Conservation (phyloP, 257 asterid species). For the Solanum corneliomulleri region DNA sequence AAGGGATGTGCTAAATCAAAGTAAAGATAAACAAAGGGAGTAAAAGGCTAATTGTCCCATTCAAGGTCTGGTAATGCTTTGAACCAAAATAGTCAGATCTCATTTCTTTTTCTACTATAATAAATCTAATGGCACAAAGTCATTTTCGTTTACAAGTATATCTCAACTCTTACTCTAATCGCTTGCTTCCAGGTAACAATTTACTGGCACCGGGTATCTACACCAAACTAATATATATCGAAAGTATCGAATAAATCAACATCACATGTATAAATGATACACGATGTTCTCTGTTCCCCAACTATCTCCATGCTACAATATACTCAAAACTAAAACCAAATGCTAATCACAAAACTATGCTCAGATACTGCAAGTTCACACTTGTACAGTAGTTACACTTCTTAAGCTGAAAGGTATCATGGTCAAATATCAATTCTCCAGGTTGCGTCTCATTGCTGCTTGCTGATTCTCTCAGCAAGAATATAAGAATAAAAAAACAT, state of each 20-base stretch:
- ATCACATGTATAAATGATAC: background rate
- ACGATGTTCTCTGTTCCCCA: background rate
- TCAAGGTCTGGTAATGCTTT: background rate
- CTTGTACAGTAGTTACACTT: background rate
- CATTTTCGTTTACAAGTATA: background rate
- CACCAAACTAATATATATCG: background rate
- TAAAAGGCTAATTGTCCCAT: background rate
- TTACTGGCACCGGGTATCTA: too few species aligned
- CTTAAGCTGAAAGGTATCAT: background rate
- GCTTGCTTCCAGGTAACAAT: background rate
- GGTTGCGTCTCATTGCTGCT: background rate
- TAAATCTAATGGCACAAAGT: background rate
- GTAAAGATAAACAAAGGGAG: background rate
- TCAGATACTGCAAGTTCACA: background rate
- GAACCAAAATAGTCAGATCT: background rate
- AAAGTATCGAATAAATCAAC: background rate
- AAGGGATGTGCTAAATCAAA: too few species aligned
- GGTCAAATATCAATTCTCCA: background rate
- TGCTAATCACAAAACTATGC: background rate
- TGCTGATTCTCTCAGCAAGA: background rate
- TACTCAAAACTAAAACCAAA: background rate
- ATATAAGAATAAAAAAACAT: background rate
- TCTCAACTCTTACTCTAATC: background rate
- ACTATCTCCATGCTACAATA: background rate
- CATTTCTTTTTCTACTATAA: background rate